These are phyloP conservation scores for Pezicula rhizophila DNA, from an alignment of 2,329 filamentous ascomycete species.

Conservation along the genomic window DNA sequence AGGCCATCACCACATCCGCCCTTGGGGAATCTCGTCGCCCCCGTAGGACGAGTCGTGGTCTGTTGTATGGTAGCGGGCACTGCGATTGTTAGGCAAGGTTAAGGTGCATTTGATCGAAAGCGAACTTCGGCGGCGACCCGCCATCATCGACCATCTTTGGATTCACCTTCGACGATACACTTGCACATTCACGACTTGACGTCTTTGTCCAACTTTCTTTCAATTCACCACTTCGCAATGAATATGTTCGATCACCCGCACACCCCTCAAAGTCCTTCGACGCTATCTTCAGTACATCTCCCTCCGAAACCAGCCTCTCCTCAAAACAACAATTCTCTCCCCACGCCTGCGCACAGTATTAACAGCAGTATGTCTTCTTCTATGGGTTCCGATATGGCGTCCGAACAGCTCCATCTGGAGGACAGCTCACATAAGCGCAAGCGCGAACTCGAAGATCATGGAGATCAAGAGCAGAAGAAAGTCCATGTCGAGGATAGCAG, in stretches of 20 bases:
- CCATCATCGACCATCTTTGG: conserved; percentile 5
- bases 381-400: conserved; percentile 10
- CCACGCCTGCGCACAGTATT: conserved; percentile 58
- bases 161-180: conserved; percentile 11
- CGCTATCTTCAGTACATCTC: conserved; percentile 40
- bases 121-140: conserved; percentile 3
- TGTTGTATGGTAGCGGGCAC: too few species aligned
- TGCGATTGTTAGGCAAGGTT: neutral
- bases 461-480: conserved; percentile 55
- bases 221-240: conserved; percentile 10
- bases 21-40: neutral
- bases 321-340: conserved; percentile 37
- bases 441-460: conserved; percentile 49
- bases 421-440: conserved; percentile 58
- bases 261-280: conserved; percentile 62
- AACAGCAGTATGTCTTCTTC: conserved; percentile 40
- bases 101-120: neutral
- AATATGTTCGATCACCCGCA: conserved; percentile 61
- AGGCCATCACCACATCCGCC: conserved; percentile 2
- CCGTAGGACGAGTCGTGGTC: too few species aligned
- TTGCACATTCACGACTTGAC: neutral
- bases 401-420: conserved; percentile 29
- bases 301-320: conserved; percentile 43
- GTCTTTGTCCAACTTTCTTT: neutral
- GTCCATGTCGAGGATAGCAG: conserved; percentile 54